Evolutionary conservation across 352 stramenopile species (phyloP).

Genomic region (Globisporangium nagaii): DNA sequence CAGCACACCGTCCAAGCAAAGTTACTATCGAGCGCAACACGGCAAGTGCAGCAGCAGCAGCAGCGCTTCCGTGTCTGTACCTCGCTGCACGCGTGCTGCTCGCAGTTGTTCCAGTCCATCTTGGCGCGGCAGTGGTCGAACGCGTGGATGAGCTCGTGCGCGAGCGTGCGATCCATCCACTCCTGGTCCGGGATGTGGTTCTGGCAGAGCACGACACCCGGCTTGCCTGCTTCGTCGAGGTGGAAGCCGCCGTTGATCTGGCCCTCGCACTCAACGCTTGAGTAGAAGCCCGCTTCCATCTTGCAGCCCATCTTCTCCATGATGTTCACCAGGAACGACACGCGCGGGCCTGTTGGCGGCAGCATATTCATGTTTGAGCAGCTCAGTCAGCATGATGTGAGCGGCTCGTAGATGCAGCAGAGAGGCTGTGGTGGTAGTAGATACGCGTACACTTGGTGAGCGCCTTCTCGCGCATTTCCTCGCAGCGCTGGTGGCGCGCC

Average conservation of each 20-base stretch:
- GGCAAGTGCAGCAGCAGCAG: not conserved
- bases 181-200: slow-evolving; percentile 90
- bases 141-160: slow-evolving; percentile 92
- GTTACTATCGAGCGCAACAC: not conserved
- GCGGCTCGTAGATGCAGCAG: not conserved
- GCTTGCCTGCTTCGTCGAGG: slow-evolving; percentile 66
- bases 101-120: slow-evolving; percentile 90
- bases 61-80: slow-evolving; percentile 20
- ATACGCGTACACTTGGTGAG: slow-evolving; percentile 59
- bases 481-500: slow-evolving; percentile 41
- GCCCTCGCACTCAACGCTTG: slow-evolving; percentile 76
- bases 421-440: not conserved
- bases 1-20: no score
- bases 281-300: slow-evolving; percentile 68
- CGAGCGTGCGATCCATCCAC: slow-evolving; percentile 90
- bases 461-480: slow-evolving; percentile 63
- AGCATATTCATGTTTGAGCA: not conserved
- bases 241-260: slow-evolving; percentile 86
- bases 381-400: not conserved
- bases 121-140: slow-evolving; percentile 92
- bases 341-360: slow-evolving; percentile 50
- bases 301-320: slow-evolving; percentile 88
- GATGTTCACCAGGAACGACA: slow-evolving; percentile 75
- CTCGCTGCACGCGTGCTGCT: slow-evolving; percentile 91
- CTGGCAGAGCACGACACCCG: slow-evolving; percentile 83